Conservation (phyloP, 208 protist species). For the Novymonas esmeraldas region DNA sequence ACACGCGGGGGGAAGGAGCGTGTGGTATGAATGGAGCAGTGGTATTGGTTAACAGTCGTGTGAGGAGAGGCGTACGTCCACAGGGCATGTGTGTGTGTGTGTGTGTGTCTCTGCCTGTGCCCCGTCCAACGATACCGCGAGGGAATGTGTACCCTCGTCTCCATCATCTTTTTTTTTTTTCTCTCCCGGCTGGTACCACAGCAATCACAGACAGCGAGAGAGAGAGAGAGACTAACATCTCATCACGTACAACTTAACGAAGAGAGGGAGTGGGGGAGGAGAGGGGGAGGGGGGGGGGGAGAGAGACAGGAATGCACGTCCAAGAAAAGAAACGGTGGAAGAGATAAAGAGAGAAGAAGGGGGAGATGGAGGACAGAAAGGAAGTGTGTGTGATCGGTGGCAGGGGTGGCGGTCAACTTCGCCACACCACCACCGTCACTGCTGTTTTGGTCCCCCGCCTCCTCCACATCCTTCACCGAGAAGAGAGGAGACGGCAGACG, state of each 20-base stretch:
- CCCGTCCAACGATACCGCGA: not conserved
- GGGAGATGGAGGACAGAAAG: not conserved
- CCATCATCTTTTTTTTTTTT: no score
- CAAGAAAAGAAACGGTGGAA: not conserved
- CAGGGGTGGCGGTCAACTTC: no score
- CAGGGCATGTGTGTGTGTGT: not conserved
- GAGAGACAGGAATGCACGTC: not conserved
- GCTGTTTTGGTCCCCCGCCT: no score
- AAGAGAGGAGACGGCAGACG: not conserved
- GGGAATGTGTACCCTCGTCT: no score
- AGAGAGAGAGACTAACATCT: not conserved
- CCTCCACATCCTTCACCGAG: not conserved
- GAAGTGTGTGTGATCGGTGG: no score
- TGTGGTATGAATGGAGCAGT: no score
- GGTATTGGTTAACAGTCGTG: not conserved
- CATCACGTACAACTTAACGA: not conserved
- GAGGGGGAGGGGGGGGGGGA: not conserved
- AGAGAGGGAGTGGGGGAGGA: not conserved
- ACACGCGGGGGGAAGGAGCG: no score
- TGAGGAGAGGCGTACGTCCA: no score
- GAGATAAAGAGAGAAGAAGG: not conserved
- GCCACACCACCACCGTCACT: no score
- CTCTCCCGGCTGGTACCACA: no score
- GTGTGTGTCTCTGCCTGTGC: not conserved
- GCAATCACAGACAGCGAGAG: not conserved